These are phyloP conservation scores for Phylloporus sp. DNA, from an alignment of 768 basidiomycete genomes.

Conservation along the genomic window DNA sequence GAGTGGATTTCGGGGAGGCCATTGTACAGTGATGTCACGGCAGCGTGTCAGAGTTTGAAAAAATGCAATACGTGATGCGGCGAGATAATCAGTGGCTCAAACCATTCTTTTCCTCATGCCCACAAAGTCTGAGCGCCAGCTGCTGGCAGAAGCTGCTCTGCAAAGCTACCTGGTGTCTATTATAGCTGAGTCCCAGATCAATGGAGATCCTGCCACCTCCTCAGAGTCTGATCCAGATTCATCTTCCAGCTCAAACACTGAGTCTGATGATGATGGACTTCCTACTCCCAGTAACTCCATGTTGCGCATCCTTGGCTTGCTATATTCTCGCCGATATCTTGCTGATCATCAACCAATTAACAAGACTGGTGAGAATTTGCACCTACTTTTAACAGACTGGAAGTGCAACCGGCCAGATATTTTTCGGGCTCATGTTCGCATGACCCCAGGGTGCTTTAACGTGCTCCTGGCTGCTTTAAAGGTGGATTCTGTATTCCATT, in stretches of 20 bases:
- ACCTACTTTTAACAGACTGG: background rate
- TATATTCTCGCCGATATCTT: background rate
- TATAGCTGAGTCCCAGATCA: no score
- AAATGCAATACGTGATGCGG: no score
- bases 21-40: no score
- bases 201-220: no score
- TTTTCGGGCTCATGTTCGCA: background rate
- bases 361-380: background rate
- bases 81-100: no score
- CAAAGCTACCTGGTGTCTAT: background rate
- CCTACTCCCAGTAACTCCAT: background rate
- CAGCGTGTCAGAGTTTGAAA: no score
- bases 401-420: background rate
- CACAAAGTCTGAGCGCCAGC: background rate
- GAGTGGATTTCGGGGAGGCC: no score
- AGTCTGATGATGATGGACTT: no score
- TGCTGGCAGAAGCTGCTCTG: background rate
- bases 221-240: no score
- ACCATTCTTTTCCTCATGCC: background rate
- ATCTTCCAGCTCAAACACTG: no score
- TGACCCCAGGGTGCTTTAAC: background rate
- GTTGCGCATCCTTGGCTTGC: background rate
- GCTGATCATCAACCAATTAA: background rate
- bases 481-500: background rate
- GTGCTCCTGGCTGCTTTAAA: background rate